These are phyloP conservation scores for Phaseolus coccineus DNA, from an alignment of 331 rosid genomes.

Conservation along the genomic window DNA sequence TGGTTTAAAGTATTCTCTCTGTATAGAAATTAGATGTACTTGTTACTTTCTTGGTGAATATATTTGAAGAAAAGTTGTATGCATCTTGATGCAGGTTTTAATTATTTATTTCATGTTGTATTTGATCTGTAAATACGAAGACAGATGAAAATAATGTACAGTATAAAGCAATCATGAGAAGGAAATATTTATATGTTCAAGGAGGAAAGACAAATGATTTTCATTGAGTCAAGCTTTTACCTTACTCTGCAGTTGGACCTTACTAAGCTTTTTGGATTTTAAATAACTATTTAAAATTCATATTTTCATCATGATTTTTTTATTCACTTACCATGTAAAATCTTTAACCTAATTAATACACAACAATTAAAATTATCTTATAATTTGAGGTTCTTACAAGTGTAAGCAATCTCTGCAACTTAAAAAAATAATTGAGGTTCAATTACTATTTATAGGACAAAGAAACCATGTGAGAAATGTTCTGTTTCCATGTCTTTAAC, in stretches of 20 bases:
- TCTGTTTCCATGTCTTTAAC: not conserved
- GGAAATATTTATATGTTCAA: not conserved
- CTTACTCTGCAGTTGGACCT: not conserved
- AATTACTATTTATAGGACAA: no score
- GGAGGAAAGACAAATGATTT: not conserved
- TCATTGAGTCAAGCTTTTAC: not conserved
- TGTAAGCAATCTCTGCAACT: not conserved
- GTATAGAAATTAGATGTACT: not conserved
- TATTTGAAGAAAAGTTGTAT: not conserved
- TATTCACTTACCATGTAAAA: not conserved
- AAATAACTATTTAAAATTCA: not conserved
- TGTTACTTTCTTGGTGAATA: not conserved
- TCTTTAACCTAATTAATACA: not conserved
- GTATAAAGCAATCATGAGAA: no score
- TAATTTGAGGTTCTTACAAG: not conserved
- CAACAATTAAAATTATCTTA: not conserved
- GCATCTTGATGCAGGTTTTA: not conserved
- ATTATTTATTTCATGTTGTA: not conserved
- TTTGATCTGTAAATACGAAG: not conserved
- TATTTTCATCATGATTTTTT: not conserved
- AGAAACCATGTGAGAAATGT: not conserved
- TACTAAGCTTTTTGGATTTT: not conserved
- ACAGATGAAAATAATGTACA: not conserved
- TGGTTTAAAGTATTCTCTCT: not conserved
- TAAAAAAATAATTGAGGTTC: not conserved